Base-by-base conservation (phyloP, 305 asterid genomes). In the Fraxinus floribunda region DNA sequence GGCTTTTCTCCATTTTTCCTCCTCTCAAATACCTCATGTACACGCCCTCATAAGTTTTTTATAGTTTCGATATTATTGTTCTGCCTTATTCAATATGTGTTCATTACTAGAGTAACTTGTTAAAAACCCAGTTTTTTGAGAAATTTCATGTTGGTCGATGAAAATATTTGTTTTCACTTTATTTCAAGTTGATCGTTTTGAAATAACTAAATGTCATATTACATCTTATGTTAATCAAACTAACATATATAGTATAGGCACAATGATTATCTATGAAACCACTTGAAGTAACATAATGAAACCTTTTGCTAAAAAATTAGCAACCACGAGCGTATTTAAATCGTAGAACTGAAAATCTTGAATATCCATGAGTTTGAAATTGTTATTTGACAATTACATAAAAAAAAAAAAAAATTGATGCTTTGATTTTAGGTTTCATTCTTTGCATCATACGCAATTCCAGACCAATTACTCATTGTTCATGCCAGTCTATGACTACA, bases 401-500 rank as follows among this genome's bases (percentile, higher is more conserved):
- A 32, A 32, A 3, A 32, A 32, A 32, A 3, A 32, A 3, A 32
- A 32, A 3, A 32, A 32, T 32, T 32, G 64, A 36, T 77, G 39
- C 4, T 76, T 44, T 24, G 3, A 24, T 20, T n/a, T 44, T 82
- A 90, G 95, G 90, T 92, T 81, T 49, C 94, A 89, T 85, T 92
- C 96, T 0, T 26, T 92, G 84, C 94, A 92, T 49, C 94, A 90
- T 75, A 91, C 97, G 5, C 94, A 86, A 9, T 92, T 92, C 22
- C 85, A 94, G 11, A 92, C 93, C 0, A 92, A 92, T 72, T 92
- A 92, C 44, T 86, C 91, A 2, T 75, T 92, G 36, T 92, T 92
- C 86, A 91, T 92, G 94, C 94, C 97, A 4, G 74, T 92, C 24
- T 92, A 92, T 24, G 97, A 92, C 85, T 88, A 83, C 76, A 80